Percentiles rank a stretch among this genome's conserved stretches.
These are phyloP conservation scores for Silene noctiflora DNA, from an alignment of 179 eudicot species.

Conservation along the genomic window DNA sequence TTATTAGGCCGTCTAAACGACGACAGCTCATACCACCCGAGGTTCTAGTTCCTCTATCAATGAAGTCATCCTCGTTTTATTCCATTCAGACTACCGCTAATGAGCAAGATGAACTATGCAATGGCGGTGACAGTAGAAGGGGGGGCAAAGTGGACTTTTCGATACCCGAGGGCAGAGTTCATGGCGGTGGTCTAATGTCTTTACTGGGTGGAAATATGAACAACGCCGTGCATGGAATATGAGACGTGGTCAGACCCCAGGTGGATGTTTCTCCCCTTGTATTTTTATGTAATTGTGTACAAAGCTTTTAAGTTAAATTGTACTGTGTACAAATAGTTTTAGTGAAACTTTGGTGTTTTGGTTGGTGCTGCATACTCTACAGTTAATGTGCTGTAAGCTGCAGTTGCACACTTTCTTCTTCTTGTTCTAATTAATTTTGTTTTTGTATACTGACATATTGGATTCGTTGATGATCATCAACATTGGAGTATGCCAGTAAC, in stretches of 20 bases:
- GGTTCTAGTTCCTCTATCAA: conserved; percentile 71
- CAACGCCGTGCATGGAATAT: conserved; percentile 43
- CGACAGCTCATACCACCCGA: conserved; percentile 59
- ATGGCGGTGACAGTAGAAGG: conserved; percentile 22
- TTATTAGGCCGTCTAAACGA: conserved; percentile 39
- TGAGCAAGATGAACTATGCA: conserved; percentile 25
- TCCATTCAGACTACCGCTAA: conserved; percentile 26
- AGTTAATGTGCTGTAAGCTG: conserved; percentile 14
- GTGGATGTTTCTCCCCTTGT: neutral
- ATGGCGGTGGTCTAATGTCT: conserved; percentile 71
- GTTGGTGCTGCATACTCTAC: conserved; percentile 16
- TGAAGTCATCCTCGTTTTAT: conserved; percentile 52
- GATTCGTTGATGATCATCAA: conserved; percentile 18
- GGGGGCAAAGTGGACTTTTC: conserved; percentile 32
- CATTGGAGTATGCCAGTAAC: conserved; percentile 6
- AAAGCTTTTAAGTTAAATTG: conserved; percentile 22
- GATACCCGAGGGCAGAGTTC: conserved; percentile 70
- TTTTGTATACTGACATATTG: conserved; percentile 10
- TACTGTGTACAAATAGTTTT: conserved; percentile 23
- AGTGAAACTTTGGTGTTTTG: conserved; percentile 15
- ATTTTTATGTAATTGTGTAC: conserved; percentile 34
- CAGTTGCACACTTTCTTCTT: neutral
- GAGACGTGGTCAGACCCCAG: conserved; percentile 18
- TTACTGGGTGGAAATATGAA: conserved; percentile 54
- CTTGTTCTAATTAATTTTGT: neutral